phyloP scores from a whole-genome alignment of 139 green algal species.

The Chlamydomonas sp. region DNA sequence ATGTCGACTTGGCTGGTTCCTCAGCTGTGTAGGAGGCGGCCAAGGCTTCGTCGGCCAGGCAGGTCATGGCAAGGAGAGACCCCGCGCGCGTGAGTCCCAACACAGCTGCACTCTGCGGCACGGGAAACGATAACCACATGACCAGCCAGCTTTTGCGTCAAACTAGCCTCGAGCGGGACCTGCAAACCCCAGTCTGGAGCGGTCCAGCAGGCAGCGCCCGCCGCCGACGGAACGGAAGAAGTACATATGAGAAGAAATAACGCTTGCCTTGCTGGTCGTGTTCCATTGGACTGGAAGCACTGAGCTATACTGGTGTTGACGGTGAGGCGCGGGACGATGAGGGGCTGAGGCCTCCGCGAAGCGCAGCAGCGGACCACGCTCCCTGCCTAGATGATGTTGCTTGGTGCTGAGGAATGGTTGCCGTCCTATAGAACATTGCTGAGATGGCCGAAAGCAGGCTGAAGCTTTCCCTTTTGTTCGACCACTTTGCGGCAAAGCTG shows the following conservation, averaged over 20 bases:
- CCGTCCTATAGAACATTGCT: slow-evolving; percentile 17
- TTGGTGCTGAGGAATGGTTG: not conserved
- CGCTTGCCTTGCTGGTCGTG: not conserved
- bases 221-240: no score
- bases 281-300: not conserved
- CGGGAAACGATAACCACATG: no score
- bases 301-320: not conserved
- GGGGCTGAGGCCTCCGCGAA: no score
- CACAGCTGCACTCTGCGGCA: not conserved
- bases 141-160: no score
- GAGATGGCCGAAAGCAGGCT: not conserved
- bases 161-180: no score
- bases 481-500: no score
- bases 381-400: not conserved
- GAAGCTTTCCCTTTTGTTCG: no score
- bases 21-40: slow-evolving; percentile 12
- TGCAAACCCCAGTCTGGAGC: no score
- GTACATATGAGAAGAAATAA: not conserved
- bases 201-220: no score
- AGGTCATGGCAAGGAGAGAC: slow-evolving; percentile 10
- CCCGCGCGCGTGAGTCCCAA: not conserved
- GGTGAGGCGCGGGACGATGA: not conserved
- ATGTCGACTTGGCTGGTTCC: not conserved
- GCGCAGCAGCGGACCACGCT: not conserved
- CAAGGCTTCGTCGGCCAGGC: not conserved